phyloP scores from a whole-genome alignment of 2,329 filamentous ascomycete species.

The Chaetomium sp. region DNA sequence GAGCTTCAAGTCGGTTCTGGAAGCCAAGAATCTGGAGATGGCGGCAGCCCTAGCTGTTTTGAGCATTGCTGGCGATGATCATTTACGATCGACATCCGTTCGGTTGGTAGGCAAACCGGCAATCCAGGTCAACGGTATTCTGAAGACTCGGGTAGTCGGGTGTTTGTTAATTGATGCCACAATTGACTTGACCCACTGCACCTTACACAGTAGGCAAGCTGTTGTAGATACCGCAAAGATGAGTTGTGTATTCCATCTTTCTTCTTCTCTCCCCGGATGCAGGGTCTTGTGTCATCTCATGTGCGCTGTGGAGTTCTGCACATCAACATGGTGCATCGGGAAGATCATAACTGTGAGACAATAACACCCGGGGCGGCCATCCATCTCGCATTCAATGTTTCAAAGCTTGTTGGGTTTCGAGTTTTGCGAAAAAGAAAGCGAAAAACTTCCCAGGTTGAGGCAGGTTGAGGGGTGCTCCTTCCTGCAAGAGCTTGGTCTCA shows the following conservation, averaged over 20 bases:
- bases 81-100: conserved; percentile 5
- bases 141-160: neutral
- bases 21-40: conserved; percentile 8
- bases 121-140: neutral
- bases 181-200: too few relatives aligned
- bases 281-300: conserved; percentile 16
- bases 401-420: conserved; percentile 10
- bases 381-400: conserved; percentile 21
- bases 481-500: conserved; percentile 16
- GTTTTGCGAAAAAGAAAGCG: neutral
- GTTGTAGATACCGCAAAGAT: neutral
- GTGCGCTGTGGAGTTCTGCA: neutral
- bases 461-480: neutral
- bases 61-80: conserved; percentile 11
- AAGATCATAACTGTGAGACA: conserved; percentile 27
- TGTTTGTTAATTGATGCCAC: neutral
- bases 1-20: conserved; percentile 1
- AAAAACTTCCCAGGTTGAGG: neutral
- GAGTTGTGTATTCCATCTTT: neutral
- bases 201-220: too few relatives aligned
- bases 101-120: neutral
- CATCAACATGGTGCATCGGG: neutral
- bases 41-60: conserved; percentile 3
- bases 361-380: conserved; percentile 10
- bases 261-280: neutral